Conservation (phyloP, 352 stramenopile genomes). For the Thraustotheca clavata region DNA sequence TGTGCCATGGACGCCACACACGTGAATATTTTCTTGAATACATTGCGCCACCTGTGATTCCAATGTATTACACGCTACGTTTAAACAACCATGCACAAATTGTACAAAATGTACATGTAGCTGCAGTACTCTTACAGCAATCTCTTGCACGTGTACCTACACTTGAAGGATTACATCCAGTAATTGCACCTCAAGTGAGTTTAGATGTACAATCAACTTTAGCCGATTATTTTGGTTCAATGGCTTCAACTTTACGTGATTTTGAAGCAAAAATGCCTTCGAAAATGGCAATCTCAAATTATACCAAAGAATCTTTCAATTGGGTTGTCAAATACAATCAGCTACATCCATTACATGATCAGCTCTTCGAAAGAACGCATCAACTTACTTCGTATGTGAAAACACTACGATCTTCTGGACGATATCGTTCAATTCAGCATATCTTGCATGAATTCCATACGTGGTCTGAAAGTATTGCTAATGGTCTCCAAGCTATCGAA, state of each 20-base stretch:
- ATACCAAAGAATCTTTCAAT: neutral
- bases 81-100: neutral
- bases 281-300: neutral
- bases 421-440: slow-evolving; percentile 35
- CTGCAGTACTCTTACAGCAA: slow-evolving; percentile 68
- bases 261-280: neutral
- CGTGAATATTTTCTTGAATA: slow-evolving; percentile 42
- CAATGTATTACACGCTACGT: neutral
- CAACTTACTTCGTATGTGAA: slow-evolving; percentile 32
- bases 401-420: slow-evolving; percentile 24
- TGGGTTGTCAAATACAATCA: neutral
- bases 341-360: slow-evolving; percentile 24
- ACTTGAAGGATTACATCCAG: slow-evolving; percentile 59
- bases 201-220: neutral
- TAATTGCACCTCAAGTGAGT: slow-evolving; percentile 56
- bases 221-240: neutral
- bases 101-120: slow-evolving; percentile 59
- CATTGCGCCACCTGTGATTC: slow-evolving; percentile 3
- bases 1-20: slow-evolving; percentile 1
- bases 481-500: slow-evolving; percentile 49
- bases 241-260: neutral
- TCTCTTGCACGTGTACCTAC: slow-evolving; percentile 73
- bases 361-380: slow-evolving; percentile 48
- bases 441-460: slow-evolving; percentile 59
- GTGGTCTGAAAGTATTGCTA: slow-evolving; percentile 62